Conservation (phyloP, 2,329 filamentous ascomycete genomes). For the Bipolaris bicolor region DNA sequence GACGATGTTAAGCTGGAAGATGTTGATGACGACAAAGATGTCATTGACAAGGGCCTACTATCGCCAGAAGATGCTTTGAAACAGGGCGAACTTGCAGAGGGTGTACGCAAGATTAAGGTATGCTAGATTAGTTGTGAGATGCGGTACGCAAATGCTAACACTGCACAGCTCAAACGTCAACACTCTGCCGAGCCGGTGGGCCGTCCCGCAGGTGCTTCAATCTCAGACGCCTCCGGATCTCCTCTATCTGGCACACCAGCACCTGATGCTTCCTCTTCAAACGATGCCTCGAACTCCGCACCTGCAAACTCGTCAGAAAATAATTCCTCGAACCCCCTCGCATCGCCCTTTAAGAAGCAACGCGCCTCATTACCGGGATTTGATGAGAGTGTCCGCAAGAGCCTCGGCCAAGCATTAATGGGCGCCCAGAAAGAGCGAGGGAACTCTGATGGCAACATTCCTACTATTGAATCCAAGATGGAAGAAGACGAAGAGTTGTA, state of each 20-base stretch:
- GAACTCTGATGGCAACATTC: conserved; percentile 41
- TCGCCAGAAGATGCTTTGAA: conserved; percentile 74
- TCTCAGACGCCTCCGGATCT: conserved; percentile 34
- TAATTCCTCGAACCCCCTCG: conserved; percentile 60
- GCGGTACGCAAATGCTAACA: conserved; percentile 24
- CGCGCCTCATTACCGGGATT: conserved; percentile 65
- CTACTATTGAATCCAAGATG: conserved; percentile 42
- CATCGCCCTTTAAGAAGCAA: conserved; percentile 78
- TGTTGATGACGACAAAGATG: conserved; percentile 61
- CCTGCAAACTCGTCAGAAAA: conserved; percentile 49
- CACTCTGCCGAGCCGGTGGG: conserved; percentile 74
- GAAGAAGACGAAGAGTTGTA: conserved; percentile 56
- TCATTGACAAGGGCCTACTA: conserved; percentile 60
- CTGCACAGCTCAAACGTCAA: conserved; percentile 74
- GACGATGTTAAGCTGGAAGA: conserved; percentile 70
- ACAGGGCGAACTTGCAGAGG: conserved; percentile 77
- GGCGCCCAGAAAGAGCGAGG: conserved; percentile 42
- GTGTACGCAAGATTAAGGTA: conserved; percentile 82
- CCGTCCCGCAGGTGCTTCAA: conserved; percentile 34
- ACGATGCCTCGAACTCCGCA: conserved; percentile 38
- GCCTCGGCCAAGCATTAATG: conserved; percentile 42
- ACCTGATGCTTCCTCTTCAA: conserved; percentile 20
- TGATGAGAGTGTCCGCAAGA: conserved; percentile 52
- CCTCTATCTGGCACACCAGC: conserved; percentile 36
- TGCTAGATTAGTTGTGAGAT: conserved; percentile 29